Evolutionary conservation across 257 asterid genomes (phyloP).

Genomic region (Avicennia marina): DNA sequence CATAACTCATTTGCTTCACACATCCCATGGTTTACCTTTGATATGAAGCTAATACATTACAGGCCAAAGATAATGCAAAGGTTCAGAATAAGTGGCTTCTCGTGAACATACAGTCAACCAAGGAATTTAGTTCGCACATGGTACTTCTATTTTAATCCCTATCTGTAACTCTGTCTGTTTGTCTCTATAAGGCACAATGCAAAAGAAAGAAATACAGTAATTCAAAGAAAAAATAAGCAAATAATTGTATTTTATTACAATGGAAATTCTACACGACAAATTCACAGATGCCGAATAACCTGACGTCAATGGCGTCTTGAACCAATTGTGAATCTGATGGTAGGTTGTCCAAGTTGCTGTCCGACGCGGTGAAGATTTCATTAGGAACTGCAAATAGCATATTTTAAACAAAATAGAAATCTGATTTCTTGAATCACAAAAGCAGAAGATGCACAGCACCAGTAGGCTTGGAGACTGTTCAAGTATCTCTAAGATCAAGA

Average conservation of each 20-base stretch:
- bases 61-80: conserved; percentile 91
- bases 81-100: conserved; percentile 84
- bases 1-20: too few species aligned
- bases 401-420: conserved; percentile 6
- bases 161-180: neutral
- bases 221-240: too few species aligned
- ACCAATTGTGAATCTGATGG: neutral
- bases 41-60: conserved; percentile 21
- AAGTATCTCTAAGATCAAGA: too few species aligned
- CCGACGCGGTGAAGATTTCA: neutral
- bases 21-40: too few species aligned
- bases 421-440: neutral
- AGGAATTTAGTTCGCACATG: conserved; percentile 96
- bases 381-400: neutral
- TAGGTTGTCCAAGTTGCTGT: conserved; percentile 8
- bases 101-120: conserved; percentile 86
- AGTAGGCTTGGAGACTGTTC: neutral
- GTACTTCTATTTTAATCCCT: conserved; percentile 31
- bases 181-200: too few species aligned
- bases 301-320: too few species aligned
- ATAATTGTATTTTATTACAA: too few species aligned
- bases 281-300: too few species aligned
- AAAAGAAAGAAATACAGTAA: too few species aligned
- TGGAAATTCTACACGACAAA: too few species aligned
- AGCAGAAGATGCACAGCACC: neutral